phyloP scores from a whole-genome alignment of 2,329 filamentous ascomycete species.

The Beauveria brongniartii region DNA sequence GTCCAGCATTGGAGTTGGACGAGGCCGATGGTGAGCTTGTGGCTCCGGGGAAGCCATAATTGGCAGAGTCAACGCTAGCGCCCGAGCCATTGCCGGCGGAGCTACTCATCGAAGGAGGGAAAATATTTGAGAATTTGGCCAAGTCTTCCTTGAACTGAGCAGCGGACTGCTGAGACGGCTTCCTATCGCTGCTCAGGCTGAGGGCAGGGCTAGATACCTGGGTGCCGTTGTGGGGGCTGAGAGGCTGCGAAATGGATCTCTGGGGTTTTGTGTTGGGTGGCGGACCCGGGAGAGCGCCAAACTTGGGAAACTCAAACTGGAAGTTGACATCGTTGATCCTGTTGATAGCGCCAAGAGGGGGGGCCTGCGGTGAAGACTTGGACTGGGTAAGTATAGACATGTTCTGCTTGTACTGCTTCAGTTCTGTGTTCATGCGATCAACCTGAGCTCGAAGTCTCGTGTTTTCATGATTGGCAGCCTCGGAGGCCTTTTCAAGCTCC shows the following conservation, averaged over 20 bases:
- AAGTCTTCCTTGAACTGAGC: conserved; percentile 39
- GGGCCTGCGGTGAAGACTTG: conserved; percentile 28
- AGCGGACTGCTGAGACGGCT: conserved; percentile 16
- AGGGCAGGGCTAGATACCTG: conserved; percentile 19
- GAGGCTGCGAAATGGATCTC: conserved; percentile 22
- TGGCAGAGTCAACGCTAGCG: conserved; percentile 41
- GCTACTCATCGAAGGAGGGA: conserved; percentile 47
- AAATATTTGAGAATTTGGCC: conserved; percentile 48
- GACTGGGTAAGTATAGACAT: conserved; percentile 49
- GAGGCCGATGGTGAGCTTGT: conserved; percentile 59
- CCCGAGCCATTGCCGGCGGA: conserved; percentile 39
- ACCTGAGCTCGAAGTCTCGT: conserved; percentile 75
- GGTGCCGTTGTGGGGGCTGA: conserved; percentile 22
- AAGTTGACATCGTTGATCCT: conserved; percentile 72
- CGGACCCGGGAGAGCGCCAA: conserved; percentile 62
- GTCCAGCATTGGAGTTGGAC: conserved; percentile 49
- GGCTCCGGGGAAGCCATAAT: conserved; percentile 34
- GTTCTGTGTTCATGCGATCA: conserved; percentile 74
- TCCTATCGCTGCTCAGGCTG: conserved; percentile 21
- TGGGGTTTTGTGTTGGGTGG: conserved; percentile 21
- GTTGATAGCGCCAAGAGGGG: conserved; percentile 40
- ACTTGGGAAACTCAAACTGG: conserved; percentile 92
- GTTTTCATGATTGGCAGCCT: conserved; percentile 80
- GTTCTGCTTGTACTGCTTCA: conserved; percentile 85
- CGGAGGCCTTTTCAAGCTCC: conserved; percentile 73